Base-by-base conservation (phyloP, 1,284 basidiomycete genomes). In the Stygiomarasmius scandens region DNA sequence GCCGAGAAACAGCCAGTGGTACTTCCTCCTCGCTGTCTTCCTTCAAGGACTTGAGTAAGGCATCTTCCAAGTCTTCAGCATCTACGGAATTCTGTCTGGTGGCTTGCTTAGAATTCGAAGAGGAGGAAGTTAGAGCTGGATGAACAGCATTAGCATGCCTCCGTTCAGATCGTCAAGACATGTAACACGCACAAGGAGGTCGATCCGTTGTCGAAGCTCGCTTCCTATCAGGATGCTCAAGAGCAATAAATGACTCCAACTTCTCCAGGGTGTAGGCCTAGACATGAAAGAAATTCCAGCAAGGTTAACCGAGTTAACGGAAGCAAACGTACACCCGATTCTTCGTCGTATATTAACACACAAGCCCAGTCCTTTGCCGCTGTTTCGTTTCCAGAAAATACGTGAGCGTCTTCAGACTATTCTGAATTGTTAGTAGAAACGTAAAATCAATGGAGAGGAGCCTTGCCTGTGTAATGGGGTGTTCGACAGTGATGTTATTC, bases 201-300 rank as follows among this genome's bases (percentile, higher is more conserved):
- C 70, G 65, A 45, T 74, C 67, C n/a, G 73, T 74, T 24, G 74
- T 68, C n/a, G 69, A 64, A 5, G 69, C 63, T 5, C 68, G 72
- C 63, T 80, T 82, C 43, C 78, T 73, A 44, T 84, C 81, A 65
- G 56, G 53, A 36, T 82, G 81, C 49, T 70, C 78, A 8, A 91
- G 74, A 19, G 68, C 76, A 44, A 89, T 73, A 55, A 74, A 77
- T 3, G 87, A 85, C 59, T 92, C 90, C 1, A 92, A 69, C 67
- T 90, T 90, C 74, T 92, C 89, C 12, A 92, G 74, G 8, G 83
- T 87, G 64, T 85, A 89, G 45, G 80, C 80, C 89, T 92, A 63
- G 19, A 14, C 22, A 55, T 25, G 48, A 47, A 43, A 54, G 10
- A 29, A 51, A 54, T 53, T 34, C 19, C 27, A 25, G 29, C 38